phyloP scores from a whole-genome alignment of 129 eudicot species.

The Arctium lappa region DNA sequence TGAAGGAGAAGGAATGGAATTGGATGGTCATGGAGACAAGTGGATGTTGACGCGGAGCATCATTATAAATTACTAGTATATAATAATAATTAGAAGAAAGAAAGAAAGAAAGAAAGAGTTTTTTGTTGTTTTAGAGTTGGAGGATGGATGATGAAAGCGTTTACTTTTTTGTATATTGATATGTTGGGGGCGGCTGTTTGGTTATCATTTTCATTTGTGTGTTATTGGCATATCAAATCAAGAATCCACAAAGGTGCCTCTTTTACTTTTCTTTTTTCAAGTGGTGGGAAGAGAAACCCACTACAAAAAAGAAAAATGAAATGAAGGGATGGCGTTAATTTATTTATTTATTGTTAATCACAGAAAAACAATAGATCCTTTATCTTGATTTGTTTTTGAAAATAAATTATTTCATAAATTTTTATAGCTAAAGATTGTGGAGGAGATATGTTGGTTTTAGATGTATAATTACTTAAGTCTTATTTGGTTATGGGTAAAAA shows the following conservation, averaged over 20 bases:
- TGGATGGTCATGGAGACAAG: constrained; percentile 8
- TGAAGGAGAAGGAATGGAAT: neutral
- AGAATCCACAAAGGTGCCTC: neutral
- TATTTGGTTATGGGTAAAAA: neutral
- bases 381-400: no score
- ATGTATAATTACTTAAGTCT: no score
- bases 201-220: neutral
- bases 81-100: neutral
- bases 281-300: neutral
- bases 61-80: neutral
- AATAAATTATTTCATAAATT: neutral
- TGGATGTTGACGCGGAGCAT: constrained; percentile 46
- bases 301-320: neutral
- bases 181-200: constrained; percentile 24
- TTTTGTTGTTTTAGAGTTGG: neutral
- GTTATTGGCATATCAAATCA: neutral
- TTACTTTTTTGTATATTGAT: constrained; percentile 28
- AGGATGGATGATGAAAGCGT: constrained; percentile 33
- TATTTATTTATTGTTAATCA: neutral
- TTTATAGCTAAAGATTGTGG: neutral
- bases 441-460: no score
- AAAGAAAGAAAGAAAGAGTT: neutral
- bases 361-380: neutral
- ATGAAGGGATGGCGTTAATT: neutral
- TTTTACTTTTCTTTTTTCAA: neutral